Evolutionary conservation across 768 basidiomycete species (phyloP).

Genomic region (Lactifluus hygrophoroides): DNA sequence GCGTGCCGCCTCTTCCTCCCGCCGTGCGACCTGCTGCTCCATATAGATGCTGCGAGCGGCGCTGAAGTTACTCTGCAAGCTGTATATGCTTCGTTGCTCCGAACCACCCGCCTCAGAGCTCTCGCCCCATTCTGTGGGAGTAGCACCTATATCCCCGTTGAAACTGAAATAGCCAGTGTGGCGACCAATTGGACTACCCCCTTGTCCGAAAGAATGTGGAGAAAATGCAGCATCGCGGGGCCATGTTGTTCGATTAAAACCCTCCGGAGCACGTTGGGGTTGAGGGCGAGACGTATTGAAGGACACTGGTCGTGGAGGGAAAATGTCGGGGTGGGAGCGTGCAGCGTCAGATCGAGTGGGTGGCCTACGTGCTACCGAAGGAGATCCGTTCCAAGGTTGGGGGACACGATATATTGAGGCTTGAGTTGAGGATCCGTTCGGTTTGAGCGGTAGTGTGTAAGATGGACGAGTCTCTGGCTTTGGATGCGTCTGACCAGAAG

Average conservation of each 20-base stretch:
- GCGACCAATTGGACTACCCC: not conserved
- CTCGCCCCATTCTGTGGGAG: not conserved
- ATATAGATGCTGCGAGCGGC: slow-evolving; percentile 1
- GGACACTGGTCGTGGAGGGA: not conserved
- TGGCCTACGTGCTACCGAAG: not conserved
- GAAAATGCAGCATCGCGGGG: not conserved
- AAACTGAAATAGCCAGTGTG: not conserved
- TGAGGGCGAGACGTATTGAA: not conserved
- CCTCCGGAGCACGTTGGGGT: not conserved
- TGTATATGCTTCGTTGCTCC: not conserved
- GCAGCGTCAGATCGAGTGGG: not conserved
- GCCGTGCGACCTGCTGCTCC: slow-evolving; percentile 9
- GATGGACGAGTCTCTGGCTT: not conserved
- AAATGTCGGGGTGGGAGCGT: not conserved
- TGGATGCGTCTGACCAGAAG: not conserved
- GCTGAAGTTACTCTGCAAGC: slow-evolving; percentile 7
- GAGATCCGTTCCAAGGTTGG: not conserved
- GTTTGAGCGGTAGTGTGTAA: not conserved
- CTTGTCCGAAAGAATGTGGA: not conserved
- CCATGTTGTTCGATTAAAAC: slow-evolving; percentile 3
- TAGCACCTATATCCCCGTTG: not conserved
- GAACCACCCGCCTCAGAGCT: slow-evolving; percentile 3
- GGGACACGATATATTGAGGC: not conserved
- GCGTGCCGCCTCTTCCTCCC: slow-evolving; percentile 6
- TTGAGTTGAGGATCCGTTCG: not conserved